Evolutionary conservation across 441 rosid species (phyloP), one percentile per base, ranked within the genome.

Genomic region (Gossypium lobatum): DNA sequence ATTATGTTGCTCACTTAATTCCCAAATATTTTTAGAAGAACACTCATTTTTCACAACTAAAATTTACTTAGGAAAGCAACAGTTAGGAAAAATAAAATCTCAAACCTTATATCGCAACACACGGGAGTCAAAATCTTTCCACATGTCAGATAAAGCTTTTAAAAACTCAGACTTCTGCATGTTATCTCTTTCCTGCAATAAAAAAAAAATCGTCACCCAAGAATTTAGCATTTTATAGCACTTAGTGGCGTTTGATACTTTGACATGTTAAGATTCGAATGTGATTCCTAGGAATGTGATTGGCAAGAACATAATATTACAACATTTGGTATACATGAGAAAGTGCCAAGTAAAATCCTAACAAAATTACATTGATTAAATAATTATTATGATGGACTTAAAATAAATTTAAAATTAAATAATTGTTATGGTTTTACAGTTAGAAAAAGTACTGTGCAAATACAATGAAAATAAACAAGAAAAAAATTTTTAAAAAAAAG

Each of bases 121-220:
- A 59, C 99, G 99, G 14, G 93, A 83, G 77, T 90, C 99, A 82
- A 95, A 95, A 74, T 93, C 97, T 85, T 93, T 95, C 99, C 99
- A 95, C 99, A 95, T 95, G 77, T 91, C 97, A 84, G 96, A 86
- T 67, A 95, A 80, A 69, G 98, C 99, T 86, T 93, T 95, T 78
- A 95, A 81, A 83, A 95, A 95, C 82, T 95, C 99, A 37, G 99
- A 88, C 81, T 95, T 95, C 86, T 93, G 99, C 95, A 93, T 88
- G 83, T 95, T 95, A 75, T 93, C 98, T 83, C 97, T 85, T 85
- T 88, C 99, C 99, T 95, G 84, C 76, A 57, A 21, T 23, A 70
- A 67, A 77, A 75, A 74, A 3, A 52, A 71, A 77, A 76, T 6
- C 66, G 65, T 75, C 65, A 73, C 52, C 70, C 31, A 34, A 13